phyloP scores from a whole-genome alignment of 495 filamentous ascomycete species.

The Cenococcum geophilum region DNA sequence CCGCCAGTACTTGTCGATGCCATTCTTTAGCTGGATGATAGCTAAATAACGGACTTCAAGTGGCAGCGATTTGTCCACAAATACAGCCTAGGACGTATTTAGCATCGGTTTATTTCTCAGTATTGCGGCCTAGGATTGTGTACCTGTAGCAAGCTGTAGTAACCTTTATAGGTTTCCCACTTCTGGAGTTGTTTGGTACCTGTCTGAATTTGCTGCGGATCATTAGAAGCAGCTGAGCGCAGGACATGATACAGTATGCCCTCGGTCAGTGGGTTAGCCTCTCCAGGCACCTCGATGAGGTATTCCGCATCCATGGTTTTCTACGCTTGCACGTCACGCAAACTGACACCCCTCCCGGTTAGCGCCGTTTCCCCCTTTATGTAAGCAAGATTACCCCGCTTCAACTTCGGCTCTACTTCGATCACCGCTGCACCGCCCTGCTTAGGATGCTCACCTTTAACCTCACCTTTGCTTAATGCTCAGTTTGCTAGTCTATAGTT shows the following conservation, averaged over 20 bases:
- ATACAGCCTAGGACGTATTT: constrained; percentile 41
- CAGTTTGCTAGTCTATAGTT: too few species aligned
- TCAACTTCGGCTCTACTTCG: too few species aligned
- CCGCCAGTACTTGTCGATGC: constrained; percentile 90
- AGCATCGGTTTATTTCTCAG: neutral
- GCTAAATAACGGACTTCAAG: constrained; percentile 75
- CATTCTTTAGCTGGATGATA: constrained; percentile 91
- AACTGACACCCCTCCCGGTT: too few species aligned
- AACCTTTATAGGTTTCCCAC: constrained; percentile 75
- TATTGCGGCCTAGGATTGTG: constrained; percentile 5
- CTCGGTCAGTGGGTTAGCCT: constrained; percentile 55
- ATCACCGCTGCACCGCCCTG: too few species aligned
- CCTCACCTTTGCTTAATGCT: too few species aligned
- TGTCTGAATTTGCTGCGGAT: constrained; percentile 68
- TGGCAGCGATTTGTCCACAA: constrained; percentile 68
- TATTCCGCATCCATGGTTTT: constrained; percentile 21
- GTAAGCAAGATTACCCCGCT: too few species aligned
- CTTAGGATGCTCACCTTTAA: too few species aligned
- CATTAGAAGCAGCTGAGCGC: constrained; percentile 63
- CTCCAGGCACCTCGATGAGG: constrained; percentile 51
- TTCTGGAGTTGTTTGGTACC: constrained; percentile 74
- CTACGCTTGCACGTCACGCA: neutral
- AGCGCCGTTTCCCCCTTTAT: too few species aligned
- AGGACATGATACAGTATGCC: constrained; percentile 68
- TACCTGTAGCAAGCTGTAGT: constrained; percentile 76